phyloP scores from a whole-genome alignment of 2,329 filamentous ascomycete genomes.

The Penicillium italicum region DNA sequence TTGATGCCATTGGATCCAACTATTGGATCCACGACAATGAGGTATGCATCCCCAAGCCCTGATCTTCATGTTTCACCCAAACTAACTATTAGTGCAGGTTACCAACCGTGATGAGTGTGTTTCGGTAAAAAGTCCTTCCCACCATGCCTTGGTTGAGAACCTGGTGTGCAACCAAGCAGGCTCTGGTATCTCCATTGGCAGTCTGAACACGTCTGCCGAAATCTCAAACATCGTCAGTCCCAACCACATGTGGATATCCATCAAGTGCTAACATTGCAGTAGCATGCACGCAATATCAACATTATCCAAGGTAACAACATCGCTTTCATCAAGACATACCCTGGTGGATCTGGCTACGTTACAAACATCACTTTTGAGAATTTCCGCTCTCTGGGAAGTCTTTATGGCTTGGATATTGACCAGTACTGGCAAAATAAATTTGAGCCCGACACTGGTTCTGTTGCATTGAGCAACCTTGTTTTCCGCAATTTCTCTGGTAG shows the following conservation, averaged over 20 bases:
- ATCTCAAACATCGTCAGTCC: slow-evolving; percentile 28
- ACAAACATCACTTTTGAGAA: slow-evolving; percentile 35
- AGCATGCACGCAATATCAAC: slow-evolving; percentile 36
- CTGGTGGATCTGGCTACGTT: slow-evolving; percentile 39
- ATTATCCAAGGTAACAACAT: slow-evolving; percentile 40
- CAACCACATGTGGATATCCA: not conserved
- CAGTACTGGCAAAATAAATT: slow-evolving; percentile 29
- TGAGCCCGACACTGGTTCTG: slow-evolving; percentile 23
- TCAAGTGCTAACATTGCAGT: not conserved
- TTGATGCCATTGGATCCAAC: slow-evolving; percentile 38
- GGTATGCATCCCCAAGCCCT: not conserved
- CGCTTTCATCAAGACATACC: slow-evolving; percentile 41
- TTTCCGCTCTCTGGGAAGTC: slow-evolving; percentile 25
- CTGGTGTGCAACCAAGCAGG: slow-evolving; percentile 39
- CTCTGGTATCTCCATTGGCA: slow-evolving; percentile 39
- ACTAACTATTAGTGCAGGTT: slow-evolving; percentile 14
- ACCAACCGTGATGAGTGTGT: slow-evolving; percentile 42
- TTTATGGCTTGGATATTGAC: slow-evolving; percentile 25
- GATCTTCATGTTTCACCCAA: not conserved
- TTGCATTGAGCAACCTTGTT: slow-evolving; percentile 22
- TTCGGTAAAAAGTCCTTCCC: slow-evolving; percentile 37
- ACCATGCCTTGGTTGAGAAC: slow-evolving; percentile 37
- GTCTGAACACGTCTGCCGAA: slow-evolving; percentile 30
- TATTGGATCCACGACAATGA: slow-evolving; percentile 40
- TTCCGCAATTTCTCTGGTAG: slow-evolving; percentile 26